A percentile compares a stretch with the other conserved stretches of the same genome.
Evolutionary conservation across 805 yeast genomes (phyloP).

Genomic region (Maudiozyma saulgeensis): DNA sequence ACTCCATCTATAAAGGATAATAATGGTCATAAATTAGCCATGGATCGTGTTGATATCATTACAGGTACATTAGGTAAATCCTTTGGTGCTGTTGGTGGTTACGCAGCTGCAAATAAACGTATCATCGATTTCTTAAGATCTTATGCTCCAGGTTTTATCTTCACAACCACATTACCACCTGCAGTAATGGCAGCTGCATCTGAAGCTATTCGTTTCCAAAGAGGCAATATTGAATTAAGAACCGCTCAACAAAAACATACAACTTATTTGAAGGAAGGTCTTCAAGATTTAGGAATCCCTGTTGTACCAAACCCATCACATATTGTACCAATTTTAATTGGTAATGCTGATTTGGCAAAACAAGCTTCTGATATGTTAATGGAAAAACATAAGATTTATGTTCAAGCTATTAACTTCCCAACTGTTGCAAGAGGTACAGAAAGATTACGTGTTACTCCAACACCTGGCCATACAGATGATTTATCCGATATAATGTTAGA

Average conservation of each 20-base stretch:
- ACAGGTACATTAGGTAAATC: slow-evolving; percentile 98
- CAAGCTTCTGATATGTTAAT: slow-evolving; percentile 82
- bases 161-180: slow-evolving; percentile 97
- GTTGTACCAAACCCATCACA: slow-evolving; percentile 97
- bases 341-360: slow-evolving; percentile 89
- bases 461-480: slow-evolving; percentile 86
- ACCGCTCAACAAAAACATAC: slow-evolving; percentile 78
- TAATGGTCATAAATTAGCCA: slow-evolving; percentile 40
- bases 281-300: slow-evolving; percentile 72
- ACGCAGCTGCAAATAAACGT: slow-evolving; percentile 77
- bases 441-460: slow-evolving; percentile 95
- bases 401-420: slow-evolving; percentile 97
- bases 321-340: slow-evolving; percentile 89
- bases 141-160: slow-evolving; percentile 93
- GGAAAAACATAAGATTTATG: slow-evolving; percentile 78
- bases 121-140: slow-evolving; percentile 94
- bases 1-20: slow-evolving; percentile 29
- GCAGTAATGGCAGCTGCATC: slow-evolving; percentile 92
- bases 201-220: slow-evolving; percentile 77
- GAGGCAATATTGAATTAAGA: slow-evolving; percentile 68
- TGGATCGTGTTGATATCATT: slow-evolving; percentile 89
- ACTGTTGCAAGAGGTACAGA: slow-evolving; percentile 95
- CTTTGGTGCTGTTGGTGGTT: slow-evolving; percentile 95
- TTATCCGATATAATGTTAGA: slow-evolving; percentile 65
- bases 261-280: slow-evolving; percentile 67